Evolutionary conservation across 1,284 basidiomycete genomes (phyloP).

Genomic region (Leccinum fuscescens): DNA sequence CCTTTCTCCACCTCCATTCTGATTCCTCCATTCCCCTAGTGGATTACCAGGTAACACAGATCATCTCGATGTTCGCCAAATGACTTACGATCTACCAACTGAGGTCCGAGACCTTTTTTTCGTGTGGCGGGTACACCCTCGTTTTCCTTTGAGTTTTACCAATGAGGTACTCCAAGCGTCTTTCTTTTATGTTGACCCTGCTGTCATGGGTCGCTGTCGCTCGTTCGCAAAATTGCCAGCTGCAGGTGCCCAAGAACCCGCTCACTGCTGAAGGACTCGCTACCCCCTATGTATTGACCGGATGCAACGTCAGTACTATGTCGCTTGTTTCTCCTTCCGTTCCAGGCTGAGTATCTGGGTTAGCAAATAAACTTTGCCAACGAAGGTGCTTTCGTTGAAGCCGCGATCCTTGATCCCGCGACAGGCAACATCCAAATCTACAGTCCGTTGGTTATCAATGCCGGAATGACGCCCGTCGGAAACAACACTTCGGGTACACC

Average conservation of each 20-base stretch:
- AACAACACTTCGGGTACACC: constrained; percentile 1
- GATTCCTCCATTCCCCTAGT: constrained; percentile 10
- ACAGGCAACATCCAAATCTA: constrained; percentile 29
- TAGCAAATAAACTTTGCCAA: constrained; percentile 29
- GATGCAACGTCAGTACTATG: constrained; percentile 25
- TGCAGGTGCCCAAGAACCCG: constrained; percentile 21
- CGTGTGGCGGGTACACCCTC: constrained; percentile 17
- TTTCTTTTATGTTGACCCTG: constrained; percentile 16
- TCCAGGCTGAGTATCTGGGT: background rate
- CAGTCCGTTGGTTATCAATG: constrained; percentile 28
- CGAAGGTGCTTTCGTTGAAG: constrained; percentile 25
- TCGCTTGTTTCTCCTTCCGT: background rate
- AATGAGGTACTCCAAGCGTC: constrained; percentile 11
- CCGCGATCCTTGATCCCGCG: constrained; percentile 28
- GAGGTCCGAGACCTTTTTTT: constrained; percentile 24
- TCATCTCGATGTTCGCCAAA: background rate
- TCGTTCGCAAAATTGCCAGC: constrained; percentile 24
- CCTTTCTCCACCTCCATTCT: background rate
- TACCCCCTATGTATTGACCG: constrained; percentile 27
- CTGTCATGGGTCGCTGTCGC: constrained; percentile 13
- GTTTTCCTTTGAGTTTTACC: constrained; percentile 3
- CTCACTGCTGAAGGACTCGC: constrained; percentile 28
- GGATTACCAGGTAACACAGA: constrained; percentile 14
- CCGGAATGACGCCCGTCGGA: constrained; percentile 21
- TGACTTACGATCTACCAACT: background rate